Base-by-base conservation (phyloP, 2,329 filamentous ascomycete species). In the Exophiala alcalophila region DNA sequence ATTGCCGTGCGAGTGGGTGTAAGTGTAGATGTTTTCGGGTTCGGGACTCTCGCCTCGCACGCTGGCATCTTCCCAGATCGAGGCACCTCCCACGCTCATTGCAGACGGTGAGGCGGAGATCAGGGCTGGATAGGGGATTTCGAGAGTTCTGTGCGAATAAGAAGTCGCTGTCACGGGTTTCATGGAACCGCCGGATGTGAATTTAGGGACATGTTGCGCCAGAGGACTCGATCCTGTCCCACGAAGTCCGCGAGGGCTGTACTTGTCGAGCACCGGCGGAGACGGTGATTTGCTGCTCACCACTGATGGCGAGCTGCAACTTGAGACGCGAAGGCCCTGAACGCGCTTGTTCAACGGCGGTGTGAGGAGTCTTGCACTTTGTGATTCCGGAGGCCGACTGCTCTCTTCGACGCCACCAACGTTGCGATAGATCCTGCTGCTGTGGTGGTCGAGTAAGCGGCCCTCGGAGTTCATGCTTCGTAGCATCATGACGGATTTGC, bases 51-150 rank as follows among this genome's bases (percentile, higher is more conserved):
- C 41, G 32, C 33, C 52, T 34, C 18, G 40, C 6, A 55, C 43
- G 24, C 52, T 56, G 18, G 49, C 54, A 40, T 68, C 65, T 54
- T 68, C 66, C 60, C 64, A 69, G 33, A 69, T 67, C 1, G 61
- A 62, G 6, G 65, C 31, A 12, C 32, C 49, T 33, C 57, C 56
- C 9, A 35, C 30, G 5, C 43, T 44, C 12, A 39, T 25, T 8
- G 27, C 21, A 7, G 47, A 47, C n/a, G 47, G 50, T 5, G 47
- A 50, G 11, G 28, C 28, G 4, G 24, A 42, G 10, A 43, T 36
- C 14, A 33, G 11, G 6, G 21, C n/a, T 12, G 32, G 12, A 14
- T 14, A n/a, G 12, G 27, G 12, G 6, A 6, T 32, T 20, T 19
- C 18, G 16, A 20, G 16, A 4, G 20, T 14, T 11, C 9, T 33